Percentiles rank a stretch among this genome's conserved stretches.
Conservation (phyloP, 2,329 filamentous ascomycete species). For the Paracamarosporium sp. region DNA sequence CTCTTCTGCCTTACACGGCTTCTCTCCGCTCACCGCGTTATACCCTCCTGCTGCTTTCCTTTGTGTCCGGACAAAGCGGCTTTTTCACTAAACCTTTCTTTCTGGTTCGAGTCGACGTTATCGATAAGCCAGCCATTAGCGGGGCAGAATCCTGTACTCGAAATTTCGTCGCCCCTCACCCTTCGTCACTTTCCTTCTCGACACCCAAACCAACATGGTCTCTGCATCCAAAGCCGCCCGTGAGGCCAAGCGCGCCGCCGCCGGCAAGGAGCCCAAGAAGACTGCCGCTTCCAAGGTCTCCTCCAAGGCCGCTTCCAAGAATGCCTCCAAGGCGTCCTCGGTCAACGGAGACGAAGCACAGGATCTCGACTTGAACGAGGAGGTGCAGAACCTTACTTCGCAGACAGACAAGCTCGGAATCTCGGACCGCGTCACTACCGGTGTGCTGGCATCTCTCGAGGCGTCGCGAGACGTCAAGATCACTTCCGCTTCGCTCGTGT, state of each 20-base stretch:
- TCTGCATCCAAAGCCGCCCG: conserved; percentile 73
- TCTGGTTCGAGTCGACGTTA: neutral
- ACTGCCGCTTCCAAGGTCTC: conserved; percentile 74
- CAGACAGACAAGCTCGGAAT: conserved; percentile 97
- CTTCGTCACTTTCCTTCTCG: conserved; percentile 9
- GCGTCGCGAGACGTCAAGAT: conserved; percentile 97
- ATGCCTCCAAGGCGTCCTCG: conserved; percentile 67
- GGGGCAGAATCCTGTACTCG: conserved; percentile 13
- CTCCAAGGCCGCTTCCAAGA: conserved; percentile 72
- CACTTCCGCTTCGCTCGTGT: conserved; percentile 88
- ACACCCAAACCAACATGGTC: conserved; percentile 59
- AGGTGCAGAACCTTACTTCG: conserved; percentile 85
- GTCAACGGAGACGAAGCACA: conserved; percentile 76
- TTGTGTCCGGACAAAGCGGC: neutral
- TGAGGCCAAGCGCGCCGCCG: conserved; percentile 69
- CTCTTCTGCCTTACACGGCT: neutral
- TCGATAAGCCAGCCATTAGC: conserved; percentile 12
- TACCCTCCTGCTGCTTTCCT: neutral
- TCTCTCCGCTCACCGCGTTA: neutral
- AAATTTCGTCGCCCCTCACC: conserved; percentile 18
- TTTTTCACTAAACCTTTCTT: neutral
- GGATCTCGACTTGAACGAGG: conserved; percentile 69
- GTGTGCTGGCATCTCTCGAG: conserved; percentile 85
- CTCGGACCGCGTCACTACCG: conserved; percentile 97
- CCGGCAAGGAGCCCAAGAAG: conserved; percentile 78